Evolutionary conservation across 495 filamentous ascomycete genomes (phyloP).

Genomic region (Parmelia sp.): DNA sequence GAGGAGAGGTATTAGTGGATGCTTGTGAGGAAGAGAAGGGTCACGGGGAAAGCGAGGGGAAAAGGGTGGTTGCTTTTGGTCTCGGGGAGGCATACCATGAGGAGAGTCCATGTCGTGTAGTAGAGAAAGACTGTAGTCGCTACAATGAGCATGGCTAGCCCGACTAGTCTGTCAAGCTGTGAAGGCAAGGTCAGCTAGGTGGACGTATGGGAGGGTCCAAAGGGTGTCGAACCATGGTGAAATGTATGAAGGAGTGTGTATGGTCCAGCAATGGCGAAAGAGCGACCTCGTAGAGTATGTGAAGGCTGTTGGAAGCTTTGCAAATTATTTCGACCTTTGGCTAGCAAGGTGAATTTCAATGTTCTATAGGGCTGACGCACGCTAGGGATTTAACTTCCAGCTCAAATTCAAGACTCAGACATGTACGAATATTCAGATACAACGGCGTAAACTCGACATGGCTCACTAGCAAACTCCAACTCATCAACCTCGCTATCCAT

Average conservation of each 20-base stretch:
- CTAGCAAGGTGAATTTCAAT: background rate
- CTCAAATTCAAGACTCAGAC: background rate
- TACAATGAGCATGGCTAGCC: slow-evolving; percentile 94
- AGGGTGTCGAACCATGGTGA: slow-evolving; percentile 11
- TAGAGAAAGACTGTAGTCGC: slow-evolving; percentile 95
- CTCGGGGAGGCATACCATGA: slow-evolving; percentile 62
- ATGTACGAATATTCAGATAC: background rate
- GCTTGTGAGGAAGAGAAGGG: background rate
- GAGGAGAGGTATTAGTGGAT: slow-evolving; percentile 6
- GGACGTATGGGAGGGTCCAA: background rate
- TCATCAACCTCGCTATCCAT: background rate
- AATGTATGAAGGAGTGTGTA: slow-evolving; percentile 17
- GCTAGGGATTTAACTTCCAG: background rate
- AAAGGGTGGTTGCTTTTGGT: background rate
- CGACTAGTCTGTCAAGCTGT: slow-evolving; percentile 91
- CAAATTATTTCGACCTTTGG: background rate
- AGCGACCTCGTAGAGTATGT: background rate
- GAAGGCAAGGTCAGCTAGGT: background rate
- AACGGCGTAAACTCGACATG: background rate
- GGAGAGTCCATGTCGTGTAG: slow-evolving; percentile 95
- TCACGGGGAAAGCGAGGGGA: slow-evolving; percentile 4
- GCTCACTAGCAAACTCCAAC: background rate
- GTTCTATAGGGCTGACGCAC: background rate
- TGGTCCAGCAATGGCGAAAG: background rate
- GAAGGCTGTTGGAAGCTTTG: background rate